Evolutionary conservation across 2,329 filamentous ascomycete genomes (phyloP).

Genomic region (Alternaria sp.): DNA sequence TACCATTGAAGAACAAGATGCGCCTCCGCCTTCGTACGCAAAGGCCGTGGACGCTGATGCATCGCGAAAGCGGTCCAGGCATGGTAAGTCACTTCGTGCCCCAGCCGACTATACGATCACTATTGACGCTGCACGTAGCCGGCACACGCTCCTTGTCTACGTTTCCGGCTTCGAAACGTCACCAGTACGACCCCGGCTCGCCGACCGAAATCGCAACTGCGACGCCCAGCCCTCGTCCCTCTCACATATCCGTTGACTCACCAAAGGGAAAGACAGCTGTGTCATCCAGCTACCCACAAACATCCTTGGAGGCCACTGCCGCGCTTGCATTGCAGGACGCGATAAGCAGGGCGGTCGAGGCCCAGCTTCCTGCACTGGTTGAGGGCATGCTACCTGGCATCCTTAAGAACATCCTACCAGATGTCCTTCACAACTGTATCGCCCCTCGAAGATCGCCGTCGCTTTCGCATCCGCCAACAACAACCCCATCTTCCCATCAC

Average conservation of each 20-base stretch:
- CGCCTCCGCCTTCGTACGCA: conserved; percentile 20
- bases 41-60: not conserved
- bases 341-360: conserved; percentile 11
- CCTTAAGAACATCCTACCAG: conserved; percentile 8
- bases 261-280: not conserved
- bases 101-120: not conserved
- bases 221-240: not conserved
- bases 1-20: conserved; percentile 7
- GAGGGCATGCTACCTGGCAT: conserved; percentile 11
- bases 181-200: conserved; percentile 4
- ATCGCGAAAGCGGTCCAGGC: conserved; percentile 21
- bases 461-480: not conserved
- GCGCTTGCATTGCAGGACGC: conserved; percentile 8
- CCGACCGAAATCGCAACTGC: conserved; percentile 12
- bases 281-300: not conserved
- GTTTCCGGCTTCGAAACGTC: conserved; percentile 22
- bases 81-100: conserved; percentile 9
- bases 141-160: conserved; percentile 9
- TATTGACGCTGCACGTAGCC: conserved; percentile 2
- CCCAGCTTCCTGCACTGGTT: conserved; percentile 11
- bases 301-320: not conserved
- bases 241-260: not conserved
- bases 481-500: not conserved
- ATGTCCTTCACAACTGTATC: conserved; percentile 7
- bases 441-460: not conserved